Base-by-base conservation (phyloP, 106 monocot genomes). In the Ottelia alismoides region DNA sequence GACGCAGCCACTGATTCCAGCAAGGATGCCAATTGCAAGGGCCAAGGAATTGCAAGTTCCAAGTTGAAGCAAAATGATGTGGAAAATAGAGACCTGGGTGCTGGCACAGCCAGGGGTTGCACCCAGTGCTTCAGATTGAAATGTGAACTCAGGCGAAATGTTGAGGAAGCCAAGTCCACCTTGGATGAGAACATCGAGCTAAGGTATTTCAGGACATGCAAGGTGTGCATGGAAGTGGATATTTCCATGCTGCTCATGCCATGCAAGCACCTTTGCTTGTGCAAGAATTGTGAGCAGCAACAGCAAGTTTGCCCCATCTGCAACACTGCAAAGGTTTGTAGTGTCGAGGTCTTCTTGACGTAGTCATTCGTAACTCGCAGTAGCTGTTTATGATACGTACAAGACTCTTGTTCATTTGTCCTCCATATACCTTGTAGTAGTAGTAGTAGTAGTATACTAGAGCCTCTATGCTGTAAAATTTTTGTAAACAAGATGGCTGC, bases 201-300 rank as follows among this genome's bases (percentile, higher is more conserved):
- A 2, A 40, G 44, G 20, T 45, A 22, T 10, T 25, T 58, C 6
- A 49, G 20, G 20, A n/a, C 44, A 30, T 87, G 87, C 72, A 74
- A 52, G 73, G 50, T 62, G 18, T 87, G 87, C 72, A 31, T 59
- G 30, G 72, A 53, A 16, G 24, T 35, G 47, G 87, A 76, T 17
- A 78, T 56, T 16, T 59, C 69, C 45, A 67, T 76, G 10, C 70
- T 87, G 62, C 47, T 87, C 55, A 72, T 82, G 20, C 87, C 82
- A 18, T 87, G 87, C 70, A 54, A 66, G 52, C 87, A 87, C 49
- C 65, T 87, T 0, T 78, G 75, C 61, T 31, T 82, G 3, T 87
- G 82, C 82, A 62, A 61, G 48, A 60, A 45, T 2, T 87, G 87
- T 49, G 82, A 78, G 7, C n/a, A 69, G 0, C 22, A 4, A 56